A percentile compares a stretch with the other conserved stretches of the same genome.
Conservation (phyloP, 495 filamentous ascomycete species). For the Cudoniella acicularis region DNA sequence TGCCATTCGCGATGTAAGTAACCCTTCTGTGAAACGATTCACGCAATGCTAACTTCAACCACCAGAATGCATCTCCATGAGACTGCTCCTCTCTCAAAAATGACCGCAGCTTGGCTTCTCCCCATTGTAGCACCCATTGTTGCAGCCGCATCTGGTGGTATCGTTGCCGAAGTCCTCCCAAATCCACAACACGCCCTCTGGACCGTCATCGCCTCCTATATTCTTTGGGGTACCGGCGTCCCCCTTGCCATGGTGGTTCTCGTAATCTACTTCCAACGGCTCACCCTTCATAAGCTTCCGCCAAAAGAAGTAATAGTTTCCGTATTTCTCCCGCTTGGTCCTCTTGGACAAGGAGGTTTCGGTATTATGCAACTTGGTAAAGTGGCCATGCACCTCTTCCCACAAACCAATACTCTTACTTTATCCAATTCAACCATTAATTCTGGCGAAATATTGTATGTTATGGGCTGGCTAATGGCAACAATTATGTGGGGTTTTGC, state of each 20-base stretch:
- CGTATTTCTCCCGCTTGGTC: slow-evolving; percentile 59
- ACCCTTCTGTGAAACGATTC: no score
- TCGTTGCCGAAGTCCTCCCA: slow-evolving; percentile 51
- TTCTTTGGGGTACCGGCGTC: slow-evolving; percentile 57
- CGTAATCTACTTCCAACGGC: slow-evolving; percentile 58
- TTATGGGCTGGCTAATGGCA: slow-evolving; percentile 46
- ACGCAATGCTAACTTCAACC: slow-evolving; percentile 3
- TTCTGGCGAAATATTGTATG: slow-evolving; percentile 51
- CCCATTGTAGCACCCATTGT: slow-evolving; percentile 58
- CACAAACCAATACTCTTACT: slow-evolving; percentile 42
- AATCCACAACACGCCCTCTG: slow-evolving; percentile 49
- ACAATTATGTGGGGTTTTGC: slow-evolving; percentile 60
- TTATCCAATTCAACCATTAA: slow-evolving; percentile 9
- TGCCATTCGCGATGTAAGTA: slow-evolving; percentile 55
- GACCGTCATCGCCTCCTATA: slow-evolving; percentile 53
- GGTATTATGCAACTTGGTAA: slow-evolving; percentile 53
- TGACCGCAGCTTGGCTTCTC: slow-evolving; percentile 59
- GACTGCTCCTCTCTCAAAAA: slow-evolving; percentile 28
- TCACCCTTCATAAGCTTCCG: slow-evolving; percentile 54
- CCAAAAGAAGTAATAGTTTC: slow-evolving; percentile 57
- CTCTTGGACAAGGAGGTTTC: slow-evolving; percentile 56
- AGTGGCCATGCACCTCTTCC: slow-evolving; percentile 46
- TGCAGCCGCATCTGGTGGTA: slow-evolving; percentile 51
- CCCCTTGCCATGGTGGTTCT: slow-evolving; percentile 52
- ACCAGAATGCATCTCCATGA: slow-evolving; percentile 34